phyloP scores from a whole-genome alignment of 2,329 filamentous ascomycete genomes.

The Coniochaeta ligniaria region DNA sequence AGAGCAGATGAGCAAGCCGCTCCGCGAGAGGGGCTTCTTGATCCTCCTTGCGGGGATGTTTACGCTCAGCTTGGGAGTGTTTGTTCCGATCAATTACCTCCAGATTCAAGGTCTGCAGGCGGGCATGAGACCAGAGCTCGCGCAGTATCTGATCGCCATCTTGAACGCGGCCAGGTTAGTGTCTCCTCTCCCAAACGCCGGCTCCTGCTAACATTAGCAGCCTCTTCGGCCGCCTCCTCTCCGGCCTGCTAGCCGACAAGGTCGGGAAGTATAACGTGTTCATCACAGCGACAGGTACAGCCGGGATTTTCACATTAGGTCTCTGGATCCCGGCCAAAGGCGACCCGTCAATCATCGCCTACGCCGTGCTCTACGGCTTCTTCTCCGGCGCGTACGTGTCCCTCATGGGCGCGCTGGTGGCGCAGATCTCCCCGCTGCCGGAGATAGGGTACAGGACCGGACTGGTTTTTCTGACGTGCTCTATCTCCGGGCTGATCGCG shows the following conservation, averaged over 20 bases:
- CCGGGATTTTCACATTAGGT: constrained; percentile 18
- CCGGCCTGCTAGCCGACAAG: constrained; percentile 10
- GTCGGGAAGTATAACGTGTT: constrained; percentile 15
- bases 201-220: constrained; percentile 1
- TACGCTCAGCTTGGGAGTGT: constrained; percentile 2
- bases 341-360: constrained; percentile 12
- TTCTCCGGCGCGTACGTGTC: constrained; percentile 18
- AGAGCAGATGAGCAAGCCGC: not conserved
- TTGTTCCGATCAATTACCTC: constrained; percentile 14
- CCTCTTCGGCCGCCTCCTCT: constrained; percentile 9
- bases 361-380: constrained; percentile 19
- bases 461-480: constrained; percentile 41
- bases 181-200: not conserved
- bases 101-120: constrained; percentile 12
- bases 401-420: constrained; percentile 15
- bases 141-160: constrained; percentile 16
- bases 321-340: constrained; percentile 22
- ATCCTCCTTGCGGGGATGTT: not conserved
- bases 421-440: constrained; percentile 42
- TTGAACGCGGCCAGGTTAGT: constrained; percentile 14
- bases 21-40: not conserved
- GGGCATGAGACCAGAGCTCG: constrained; percentile 11
- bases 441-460: constrained; percentile 43
- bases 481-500: constrained; percentile 48
- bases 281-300: constrained; percentile 32